Evolutionary conservation across 371 early-diverging fungal genomes (phyloP).

Genomic region (Mucor ambiguus): DNA sequence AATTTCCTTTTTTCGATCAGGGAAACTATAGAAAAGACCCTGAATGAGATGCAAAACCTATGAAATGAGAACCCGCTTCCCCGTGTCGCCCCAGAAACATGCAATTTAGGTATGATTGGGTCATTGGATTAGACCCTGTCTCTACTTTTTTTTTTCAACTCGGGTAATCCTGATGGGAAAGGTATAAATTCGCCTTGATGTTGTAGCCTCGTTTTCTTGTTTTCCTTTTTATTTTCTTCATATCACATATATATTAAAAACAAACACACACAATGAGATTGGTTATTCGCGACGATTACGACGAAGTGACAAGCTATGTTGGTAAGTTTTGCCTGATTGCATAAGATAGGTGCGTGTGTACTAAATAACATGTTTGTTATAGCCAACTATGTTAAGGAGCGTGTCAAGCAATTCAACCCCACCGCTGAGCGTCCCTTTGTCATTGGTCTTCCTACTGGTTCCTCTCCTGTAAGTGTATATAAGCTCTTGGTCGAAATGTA

Average conservation of each 20-base stretch:
- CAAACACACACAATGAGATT: slow-evolving; percentile 58
- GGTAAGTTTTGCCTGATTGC: slow-evolving; percentile 39
- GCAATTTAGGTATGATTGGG: slow-evolving; percentile 13
- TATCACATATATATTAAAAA: background rate
- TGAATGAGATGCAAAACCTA: slow-evolving; percentile 9
- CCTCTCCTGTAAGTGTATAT: slow-evolving; percentile 78
- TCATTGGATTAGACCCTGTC: slow-evolving; percentile 15
- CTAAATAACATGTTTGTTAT: background rate
- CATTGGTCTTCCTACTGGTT: slow-evolving; percentile 83
- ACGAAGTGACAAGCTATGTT: slow-evolving; percentile 63
- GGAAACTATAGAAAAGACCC: slow-evolving; percentile 11
- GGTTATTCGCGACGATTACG: slow-evolving; percentile 70
- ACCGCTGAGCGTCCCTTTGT: slow-evolving; percentile 79
- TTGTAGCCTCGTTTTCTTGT: slow-evolving; percentile 5
- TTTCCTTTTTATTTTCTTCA: slow-evolving; percentile 3
- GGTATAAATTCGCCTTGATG: slow-evolving; percentile 4
- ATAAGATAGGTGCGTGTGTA: background rate
- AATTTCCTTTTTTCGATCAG: slow-evolving; percentile 5
- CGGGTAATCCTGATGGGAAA: slow-evolving; percentile 13
- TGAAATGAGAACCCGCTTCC: slow-evolving; percentile 20
- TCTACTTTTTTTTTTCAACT: slow-evolving; percentile 12
- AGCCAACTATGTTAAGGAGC: slow-evolving; percentile 37
- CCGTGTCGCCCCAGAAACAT: slow-evolving; percentile 24
- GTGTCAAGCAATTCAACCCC: slow-evolving; percentile 78
- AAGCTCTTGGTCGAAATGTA: slow-evolving; percentile 53